These are phyloP conservation scores for Carnegiea gigantea DNA, from an alignment of 179 eudicot species.

Conservation along the genomic window DNA sequence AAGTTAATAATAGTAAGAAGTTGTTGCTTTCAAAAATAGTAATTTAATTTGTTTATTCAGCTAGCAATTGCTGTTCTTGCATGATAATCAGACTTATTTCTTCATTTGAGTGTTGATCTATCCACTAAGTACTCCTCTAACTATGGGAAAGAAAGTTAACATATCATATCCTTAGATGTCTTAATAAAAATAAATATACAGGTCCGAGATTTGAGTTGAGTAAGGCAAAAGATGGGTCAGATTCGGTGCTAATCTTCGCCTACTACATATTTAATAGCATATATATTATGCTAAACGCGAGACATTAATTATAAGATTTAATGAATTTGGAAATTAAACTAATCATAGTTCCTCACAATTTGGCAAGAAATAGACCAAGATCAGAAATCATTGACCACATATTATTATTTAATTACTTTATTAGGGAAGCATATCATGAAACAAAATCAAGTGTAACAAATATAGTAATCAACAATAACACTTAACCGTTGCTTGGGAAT, in stretches of 20 bases:
- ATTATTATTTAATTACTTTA: background rate
- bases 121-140: too few species aligned
- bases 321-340: background rate
- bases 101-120: too few species aligned
- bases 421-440: conserved; percentile 16
- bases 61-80: too few species aligned
- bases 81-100: too few species aligned
- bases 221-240: background rate
- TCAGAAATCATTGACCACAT: conserved; percentile 29
- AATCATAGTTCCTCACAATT: background rate
- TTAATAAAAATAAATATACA: background rate
- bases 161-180: too few species aligned
- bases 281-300: background rate
- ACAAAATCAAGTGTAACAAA: conserved; percentile 6
- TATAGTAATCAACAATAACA: conserved; percentile 13
- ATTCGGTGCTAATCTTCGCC: background rate
- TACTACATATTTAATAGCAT: background rate
- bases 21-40: too few species aligned
- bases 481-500: conserved; percentile 15
- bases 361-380: conserved; percentile 13
- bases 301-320: background rate
- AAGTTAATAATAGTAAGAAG: too few species aligned
- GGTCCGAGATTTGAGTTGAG: background rate
- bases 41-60: too few species aligned
- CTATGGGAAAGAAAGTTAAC: too few species aligned